A percentile compares a stretch with the other conserved stretches of the same genome.
Conservation (phyloP, 108 stramenopile genomes). For the Conticribra weissflogii region DNA sequence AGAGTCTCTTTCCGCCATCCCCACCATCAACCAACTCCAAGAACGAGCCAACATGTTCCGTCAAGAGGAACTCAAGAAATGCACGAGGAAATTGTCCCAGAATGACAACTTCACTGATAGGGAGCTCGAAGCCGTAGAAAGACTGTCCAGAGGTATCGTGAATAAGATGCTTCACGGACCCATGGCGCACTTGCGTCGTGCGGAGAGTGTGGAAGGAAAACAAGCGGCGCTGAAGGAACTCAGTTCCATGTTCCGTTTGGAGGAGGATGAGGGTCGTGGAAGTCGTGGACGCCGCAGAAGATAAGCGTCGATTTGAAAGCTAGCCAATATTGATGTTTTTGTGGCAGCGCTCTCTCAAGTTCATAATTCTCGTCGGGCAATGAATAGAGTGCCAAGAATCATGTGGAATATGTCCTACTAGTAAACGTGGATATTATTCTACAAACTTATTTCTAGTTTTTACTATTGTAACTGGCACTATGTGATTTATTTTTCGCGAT, state of each 20-base stretch:
- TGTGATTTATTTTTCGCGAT: too few species aligned
- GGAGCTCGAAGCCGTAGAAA: conserved; percentile 95
- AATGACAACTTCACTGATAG: conserved; percentile 86
- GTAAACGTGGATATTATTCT: too few species aligned
- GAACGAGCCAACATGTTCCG: conserved; percentile 94
- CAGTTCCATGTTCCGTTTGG: conserved; percentile 93
- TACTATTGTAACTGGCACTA: too few species aligned
- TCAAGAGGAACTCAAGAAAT: conserved; percentile 90
- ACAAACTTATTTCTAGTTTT: too few species aligned
- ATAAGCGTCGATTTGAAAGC: conserved; percentile 9
- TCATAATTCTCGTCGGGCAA: too few species aligned
- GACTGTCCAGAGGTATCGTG: conserved; percentile 94
- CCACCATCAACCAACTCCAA: conserved; percentile 95
- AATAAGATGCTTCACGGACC: conserved; percentile 98
- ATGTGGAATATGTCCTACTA: too few species aligned
- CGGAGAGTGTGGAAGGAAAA: conserved; percentile 88
- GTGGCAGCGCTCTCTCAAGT: too few species aligned
- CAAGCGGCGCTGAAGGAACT: conserved; percentile 86
- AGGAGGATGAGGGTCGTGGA: conserved; percentile 61
- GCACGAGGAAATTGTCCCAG: conserved; percentile 83
- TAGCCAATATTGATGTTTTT: too few species aligned
- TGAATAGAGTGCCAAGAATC: too few species aligned
- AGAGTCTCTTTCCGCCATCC: conserved; percentile 93
- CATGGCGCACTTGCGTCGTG: conserved; percentile 92
- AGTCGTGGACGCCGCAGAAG: conserved; percentile 45